Evolutionary conservation across 2,329 filamentous ascomycete species (phyloP).

Genomic region (Pseudogymnoascus sp.): DNA sequence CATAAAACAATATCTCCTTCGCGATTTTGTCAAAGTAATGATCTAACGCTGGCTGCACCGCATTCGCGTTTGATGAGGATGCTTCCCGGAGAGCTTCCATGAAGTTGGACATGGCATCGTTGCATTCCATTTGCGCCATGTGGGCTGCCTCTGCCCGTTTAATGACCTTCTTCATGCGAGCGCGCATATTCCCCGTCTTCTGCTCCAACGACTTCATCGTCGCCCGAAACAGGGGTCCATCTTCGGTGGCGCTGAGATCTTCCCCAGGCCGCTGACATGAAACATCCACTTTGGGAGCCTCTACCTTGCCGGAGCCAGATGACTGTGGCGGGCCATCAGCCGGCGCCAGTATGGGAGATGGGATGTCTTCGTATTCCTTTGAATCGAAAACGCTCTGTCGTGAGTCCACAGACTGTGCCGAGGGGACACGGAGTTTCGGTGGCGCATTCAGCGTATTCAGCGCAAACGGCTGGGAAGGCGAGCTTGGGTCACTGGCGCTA

Average conservation of each 20-base stretch:
- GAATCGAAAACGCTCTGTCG: conserved; percentile 64
- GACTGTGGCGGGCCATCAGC: conserved; percentile 23
- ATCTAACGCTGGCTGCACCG: conserved; percentile 92
- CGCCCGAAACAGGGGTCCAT: conserved; percentile 90
- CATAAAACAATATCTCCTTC: conserved; percentile 78
- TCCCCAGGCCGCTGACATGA: conserved; percentile 76
- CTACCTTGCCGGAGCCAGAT: conserved; percentile 19
- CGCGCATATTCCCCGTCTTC: conserved; percentile 89
- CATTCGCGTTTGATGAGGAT: conserved; percentile 84
- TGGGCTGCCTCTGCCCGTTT: conserved; percentile 89
- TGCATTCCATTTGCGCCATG: conserved; percentile 70
- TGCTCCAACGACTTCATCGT: conserved; percentile 95
- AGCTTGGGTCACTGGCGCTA: conserved; percentile 49
- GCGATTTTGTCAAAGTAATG: conserved; percentile 98
- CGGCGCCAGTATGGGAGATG: conserved; percentile 17
- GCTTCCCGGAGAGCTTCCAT: conserved; percentile 82
- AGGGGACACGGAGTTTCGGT: conserved; percentile 74
- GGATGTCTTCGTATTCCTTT: conserved; percentile 41
- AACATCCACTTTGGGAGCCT: conserved; percentile 73
- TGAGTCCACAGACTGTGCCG: conserved; percentile 77
- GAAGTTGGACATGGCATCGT: conserved; percentile 75
- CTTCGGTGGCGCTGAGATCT: conserved; percentile 76
- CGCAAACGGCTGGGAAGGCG: conserved; percentile 55
- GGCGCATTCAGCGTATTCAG: conserved; percentile 61
- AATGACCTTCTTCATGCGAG: conserved; percentile 91